phyloP scores from a whole-genome alignment of 192 early-diverging fungal species.

The Haplosporangium gracile region DNA sequence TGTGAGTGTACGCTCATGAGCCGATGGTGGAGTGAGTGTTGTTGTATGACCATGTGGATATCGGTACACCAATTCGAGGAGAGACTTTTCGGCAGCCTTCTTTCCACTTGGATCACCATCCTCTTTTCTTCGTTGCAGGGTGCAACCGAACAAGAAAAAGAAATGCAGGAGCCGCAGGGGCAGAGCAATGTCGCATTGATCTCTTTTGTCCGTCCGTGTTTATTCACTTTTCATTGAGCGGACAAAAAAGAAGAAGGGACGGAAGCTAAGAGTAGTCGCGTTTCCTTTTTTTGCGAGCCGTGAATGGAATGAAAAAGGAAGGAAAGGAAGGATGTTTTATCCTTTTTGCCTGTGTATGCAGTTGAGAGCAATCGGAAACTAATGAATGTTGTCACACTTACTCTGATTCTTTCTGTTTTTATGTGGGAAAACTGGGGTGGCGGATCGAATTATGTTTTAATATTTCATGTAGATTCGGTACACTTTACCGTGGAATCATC shows the following conservation, averaged over 20 bases:
- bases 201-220: background rate
- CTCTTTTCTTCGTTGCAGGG: background rate
- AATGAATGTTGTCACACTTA: background rate
- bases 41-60: conserved; percentile 24
- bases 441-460: background rate
- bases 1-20: background rate
- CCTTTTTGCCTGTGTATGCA: background rate
- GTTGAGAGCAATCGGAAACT: conserved; percentile 16
- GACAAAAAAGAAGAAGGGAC: background rate
- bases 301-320: background rate
- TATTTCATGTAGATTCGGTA: conserved; percentile 52
- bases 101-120: background rate
- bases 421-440: conserved; percentile 15
- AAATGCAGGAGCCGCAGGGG: background rate
- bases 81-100: background rate
- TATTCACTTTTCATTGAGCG: background rate
- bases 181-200: background rate
- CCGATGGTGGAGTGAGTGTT: background rate
- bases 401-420: background rate
- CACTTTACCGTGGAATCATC: conserved; percentile 93
- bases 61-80: background rate
- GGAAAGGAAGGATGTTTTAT: background rate
- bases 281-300: conserved; percentile 1
- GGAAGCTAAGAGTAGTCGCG: background rate
- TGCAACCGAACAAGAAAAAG: background rate